Base-by-base conservation (phyloP, 1,284 basidiomycete species). In the Apiotrichum gracile region DNA sequence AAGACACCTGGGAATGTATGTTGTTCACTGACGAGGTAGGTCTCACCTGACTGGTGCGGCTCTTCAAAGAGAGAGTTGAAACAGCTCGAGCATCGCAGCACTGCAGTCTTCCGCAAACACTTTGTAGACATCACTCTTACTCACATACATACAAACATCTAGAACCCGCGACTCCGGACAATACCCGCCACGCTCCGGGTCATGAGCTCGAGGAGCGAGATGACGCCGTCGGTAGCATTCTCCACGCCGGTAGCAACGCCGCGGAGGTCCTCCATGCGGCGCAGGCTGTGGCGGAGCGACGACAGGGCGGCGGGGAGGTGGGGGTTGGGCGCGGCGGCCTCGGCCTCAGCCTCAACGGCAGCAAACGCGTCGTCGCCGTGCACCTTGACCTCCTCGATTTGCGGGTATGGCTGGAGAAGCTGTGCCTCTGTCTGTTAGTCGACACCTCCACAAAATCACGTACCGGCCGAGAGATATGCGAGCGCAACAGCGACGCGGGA, bases 381-480 rank as follows among this genome's bases (percentile, higher is more conserved):
- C 10, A 29, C 16, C 14, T 35, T 27, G 13, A 38, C n/a, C 13
- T 35, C 25, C 9, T 24, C 21, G 19, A 34, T 25, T 10, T 35
- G n/a, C 13, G 65, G 62, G 42, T 59, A 60, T 2, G 71, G 63
- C 54, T 69, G 63, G 10, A 73, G 60, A 7, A 73, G 64, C 27
- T 60, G 60, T 0, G 68, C 63, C 60, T 72, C 69, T 69, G 56
- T 24, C 5, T 39, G 21, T n/a, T n/a, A n/a, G n/a, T n/a, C 37
- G 24, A 29, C 39, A 34, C 37, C 24, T 24, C 9, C 43, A 21
- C 8, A 6, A 17, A 17, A 8, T 1, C 2, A 54, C 63, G 59
- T 55, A 64, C 68, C 68, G 21, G 69, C 63, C 22, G 58, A 40
- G 13, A 73, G 62, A 35, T 72, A 73, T 7, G 63, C 69, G 5